Evolutionary conservation across 1,284 basidiomycete species (phyloP), one percentile per base, ranked within the genome.

Genomic region (Trichosporon coremiiforme): DNA sequence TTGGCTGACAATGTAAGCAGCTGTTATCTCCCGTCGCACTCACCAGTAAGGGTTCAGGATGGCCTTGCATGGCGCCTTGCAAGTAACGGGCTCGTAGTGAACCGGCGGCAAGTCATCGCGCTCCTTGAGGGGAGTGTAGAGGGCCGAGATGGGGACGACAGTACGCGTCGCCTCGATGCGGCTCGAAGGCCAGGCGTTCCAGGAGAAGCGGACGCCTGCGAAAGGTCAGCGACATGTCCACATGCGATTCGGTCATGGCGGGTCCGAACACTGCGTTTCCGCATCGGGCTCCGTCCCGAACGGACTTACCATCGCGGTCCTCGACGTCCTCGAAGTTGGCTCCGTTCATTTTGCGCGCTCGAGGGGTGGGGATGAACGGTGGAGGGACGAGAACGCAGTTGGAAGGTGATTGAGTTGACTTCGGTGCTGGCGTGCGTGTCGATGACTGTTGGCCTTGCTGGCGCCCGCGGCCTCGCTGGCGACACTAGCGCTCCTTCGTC

Each of bases 121-220:
- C 76, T 93, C 88, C 86, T 98, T 99, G 77, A 99, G 86, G 17
- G 97, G 96, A 0, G 94, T 95, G 86, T 99, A 99, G n/a, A 99
- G 88, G 15, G 96, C 94, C 35, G 95, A 91, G 80, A 99, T 98
- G 75, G 96, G 96, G 7, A 99, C 96, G 64, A 99, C 97, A 12
- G 95, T 99, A 76, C 97, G 88, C 57, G 95, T 98, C 9, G 95
- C 94, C 85, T 99, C 97, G 85, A 98, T 94, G 77, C 95, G 90
- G 74, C 94, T 95, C 53, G 95, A 95, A 0, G 96, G 95, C 94
- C 95, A 99, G 70, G 95, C 94, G 84, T 99, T 99, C 96, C 96
- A 98, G 70, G 94, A 96, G 78, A 95, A 87, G 71, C 94, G 89
- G 64, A 95, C 90, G 78, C 94, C 93, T 95, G 77, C 20, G 25